Evolutionary conservation across 257 asterid genomes (phyloP).

Genomic region (Solanum dulcamara): DNA sequence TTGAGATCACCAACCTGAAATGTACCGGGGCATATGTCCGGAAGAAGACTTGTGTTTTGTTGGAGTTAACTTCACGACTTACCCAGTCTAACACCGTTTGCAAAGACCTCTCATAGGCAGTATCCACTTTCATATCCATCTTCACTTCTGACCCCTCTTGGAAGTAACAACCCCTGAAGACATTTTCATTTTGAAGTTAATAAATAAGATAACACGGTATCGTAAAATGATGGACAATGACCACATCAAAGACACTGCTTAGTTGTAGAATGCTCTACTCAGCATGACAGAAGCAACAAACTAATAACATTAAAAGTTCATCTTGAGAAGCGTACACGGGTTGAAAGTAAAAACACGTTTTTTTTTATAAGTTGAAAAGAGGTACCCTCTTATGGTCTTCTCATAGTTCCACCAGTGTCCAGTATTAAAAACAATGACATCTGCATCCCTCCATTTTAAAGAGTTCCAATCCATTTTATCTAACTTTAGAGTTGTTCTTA

Average conservation of each 20-base stretch:
- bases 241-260: not conserved
- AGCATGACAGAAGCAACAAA: not conserved
- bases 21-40: constrained; percentile 89
- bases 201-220: not conserved
- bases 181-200: not conserved
- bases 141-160: constrained; percentile 72
- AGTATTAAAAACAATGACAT: constrained; percentile 64
- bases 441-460: constrained; percentile 65
- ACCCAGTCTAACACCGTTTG: constrained; percentile 64
- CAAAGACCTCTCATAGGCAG: constrained; percentile 54
- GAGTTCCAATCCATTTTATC: constrained; percentile 84
- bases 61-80: constrained; percentile 37
- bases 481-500: constrained; percentile 65
- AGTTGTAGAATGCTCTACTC: not conserved
- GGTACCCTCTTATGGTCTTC: constrained; percentile 86
- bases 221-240: not conserved
- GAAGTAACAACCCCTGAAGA: constrained; percentile 80
- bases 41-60: constrained; percentile 67
- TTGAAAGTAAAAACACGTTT: not conserved
- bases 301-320: not conserved
- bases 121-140: constrained; percentile 56
- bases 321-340: not conserved
- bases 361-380: not conserved
- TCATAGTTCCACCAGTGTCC: constrained; percentile 96
- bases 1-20: constrained; percentile 38